Evolutionary conservation across 2,329 filamentous ascomycete genomes (phyloP), one percentile per base, ranked within the genome.

Genomic region (Trichoderma guizhouense): DNA sequence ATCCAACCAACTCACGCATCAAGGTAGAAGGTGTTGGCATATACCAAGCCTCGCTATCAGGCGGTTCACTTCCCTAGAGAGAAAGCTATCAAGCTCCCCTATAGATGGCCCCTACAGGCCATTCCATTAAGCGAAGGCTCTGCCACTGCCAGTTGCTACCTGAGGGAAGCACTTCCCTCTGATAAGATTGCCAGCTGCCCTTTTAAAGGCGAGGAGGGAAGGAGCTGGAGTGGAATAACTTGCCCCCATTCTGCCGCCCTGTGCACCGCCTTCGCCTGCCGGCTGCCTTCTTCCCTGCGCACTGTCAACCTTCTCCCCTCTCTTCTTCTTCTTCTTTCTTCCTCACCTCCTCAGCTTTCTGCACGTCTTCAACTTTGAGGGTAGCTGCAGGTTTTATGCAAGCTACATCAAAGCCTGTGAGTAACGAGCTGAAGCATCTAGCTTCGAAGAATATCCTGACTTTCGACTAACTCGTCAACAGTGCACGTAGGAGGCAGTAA

Each of bases 231-330:
- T 71, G 68, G 68, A 71, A 71, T 55, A 71, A 71, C 60, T 57
- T 71, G 58, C 28, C 6, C 43, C 68, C 68, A 64, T 71, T 71
- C 68, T 64, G 60, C 68, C 68, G n/a, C 30, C 36, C 58, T 28
- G 21, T 21, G 57, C 67, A 69, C 67, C 67, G 57, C 67, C 67
- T 62, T 61, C 9, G 36, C 30, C 28, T 51, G 51, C 8, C 28
- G 3, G 55, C 21, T 47, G 36, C 21, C 39, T 69, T 26, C 30
- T 47, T 21, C 11, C 21, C 26, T 69, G 57, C 28, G 36, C 51
- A 28, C 67, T 69, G 55, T 57, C 58, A 34, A 30, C 14, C 30
- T 26, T 36, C 34, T 30, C 21, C 24, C 15, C 5, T n/a, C 18
- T 3, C 26, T 24, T 34, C 26, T 39, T 34, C 43, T 18, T 36